A percentile compares a stretch with the other conserved stretches of the same genome.
Evolutionary conservation across 805 yeast species (phyloP).

Genomic region (Priceomyces medius): DNA sequence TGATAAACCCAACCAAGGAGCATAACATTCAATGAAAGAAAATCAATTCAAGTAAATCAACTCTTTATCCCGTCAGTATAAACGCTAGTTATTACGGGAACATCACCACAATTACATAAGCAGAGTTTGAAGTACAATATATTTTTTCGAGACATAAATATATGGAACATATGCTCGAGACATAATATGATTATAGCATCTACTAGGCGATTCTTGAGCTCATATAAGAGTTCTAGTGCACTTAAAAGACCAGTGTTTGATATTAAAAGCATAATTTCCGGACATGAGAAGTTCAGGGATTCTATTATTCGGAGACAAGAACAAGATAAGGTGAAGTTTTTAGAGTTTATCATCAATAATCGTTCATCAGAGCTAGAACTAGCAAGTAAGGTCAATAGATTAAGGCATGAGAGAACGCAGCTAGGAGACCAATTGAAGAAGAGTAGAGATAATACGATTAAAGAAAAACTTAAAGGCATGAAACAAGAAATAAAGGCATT

Average conservation of each 20-base stretch:
- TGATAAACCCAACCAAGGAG: too few relatives aligned
- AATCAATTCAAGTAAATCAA: too few relatives aligned
- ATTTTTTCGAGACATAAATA: not conserved
- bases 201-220: constrained; percentile 1
- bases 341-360: constrained; percentile 26
- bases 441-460: constrained; percentile 9
- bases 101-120: not conserved
- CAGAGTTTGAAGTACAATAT: not conserved
- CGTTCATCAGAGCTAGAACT: constrained; percentile 24
- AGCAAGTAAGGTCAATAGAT: constrained; percentile 19
- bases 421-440: constrained; percentile 24
- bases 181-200: not conserved
- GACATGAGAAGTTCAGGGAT: constrained; percentile 19
- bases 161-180: not conserved
- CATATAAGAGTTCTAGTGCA: constrained; percentile 8
- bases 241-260: constrained; percentile 14
- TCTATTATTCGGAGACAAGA: constrained; percentile 30
- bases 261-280: constrained; percentile 20
- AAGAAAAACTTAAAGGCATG: constrained; percentile 19
- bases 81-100: not conserved
- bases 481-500: constrained; percentile 26
- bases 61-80: too few relatives aligned
- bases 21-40: too few relatives aligned
- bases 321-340: constrained; percentile 13
- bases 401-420: constrained; percentile 27